Conservation (phyloP, 169 alveolate genomes). For the Plasmodium chabaudi region DNA sequence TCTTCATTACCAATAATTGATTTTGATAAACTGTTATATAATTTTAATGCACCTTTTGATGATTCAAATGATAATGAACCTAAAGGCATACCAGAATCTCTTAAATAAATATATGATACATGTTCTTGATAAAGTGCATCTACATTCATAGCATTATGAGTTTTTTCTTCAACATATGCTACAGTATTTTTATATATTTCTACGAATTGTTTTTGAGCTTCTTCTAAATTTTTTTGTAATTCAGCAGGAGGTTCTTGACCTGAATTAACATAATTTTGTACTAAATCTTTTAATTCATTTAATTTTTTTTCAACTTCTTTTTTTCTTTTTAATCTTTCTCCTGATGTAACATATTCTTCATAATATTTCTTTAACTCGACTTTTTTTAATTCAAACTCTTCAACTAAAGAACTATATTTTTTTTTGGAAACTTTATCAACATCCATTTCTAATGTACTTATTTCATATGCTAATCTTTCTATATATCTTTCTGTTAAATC, state of each 20-base stretch:
- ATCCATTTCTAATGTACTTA: constrained; percentile 67
- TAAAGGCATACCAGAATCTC: constrained; percentile 78
- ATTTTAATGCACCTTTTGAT: constrained; percentile 77
- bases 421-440: constrained; percentile 65
- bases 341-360: constrained; percentile 65
- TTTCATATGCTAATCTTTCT: constrained; percentile 66
- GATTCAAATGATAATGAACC: constrained; percentile 74
- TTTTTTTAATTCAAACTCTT: constrained; percentile 72
- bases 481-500: constrained; percentile 73
- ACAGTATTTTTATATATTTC: constrained; percentile 55
- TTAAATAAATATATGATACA: constrained; percentile 67
- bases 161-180: constrained; percentile 71
- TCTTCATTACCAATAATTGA: constrained; percentile 85
- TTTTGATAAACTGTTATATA: constrained; percentile 80
- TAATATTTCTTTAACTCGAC: constrained; percentile 28
- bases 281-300: constrained; percentile 57
- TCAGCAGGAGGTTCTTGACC: constrained; percentile 70
- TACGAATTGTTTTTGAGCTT: constrained; percentile 35
- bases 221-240: constrained; percentile 35
- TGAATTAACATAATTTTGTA: constrained; percentile 40
- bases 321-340: constrained; percentile 60
- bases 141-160: constrained; percentile 77
- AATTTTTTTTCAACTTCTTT: constrained; percentile 51
- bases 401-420: constrained; percentile 43
- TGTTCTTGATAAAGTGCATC: constrained; percentile 74